Percentiles rank a stretch among this genome's conserved stretches.
Conservation (phyloP, 1,139 yeast genomes). For the Yamadazyma oceani region DNA sequence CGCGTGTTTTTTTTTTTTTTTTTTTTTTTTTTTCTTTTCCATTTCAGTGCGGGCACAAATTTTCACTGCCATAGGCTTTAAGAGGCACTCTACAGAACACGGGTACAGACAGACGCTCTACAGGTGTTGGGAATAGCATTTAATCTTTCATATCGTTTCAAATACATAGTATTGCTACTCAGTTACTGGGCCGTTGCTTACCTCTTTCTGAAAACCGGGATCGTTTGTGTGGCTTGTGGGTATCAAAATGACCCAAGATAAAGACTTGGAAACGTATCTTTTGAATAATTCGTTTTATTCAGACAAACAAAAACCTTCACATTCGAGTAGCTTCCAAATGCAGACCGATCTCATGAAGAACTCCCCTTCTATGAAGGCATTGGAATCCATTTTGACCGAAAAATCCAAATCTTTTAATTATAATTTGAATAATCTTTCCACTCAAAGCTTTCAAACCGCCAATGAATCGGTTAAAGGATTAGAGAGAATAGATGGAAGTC, state of each 20-base stretch:
- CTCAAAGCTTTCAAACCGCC: constrained; percentile 15
- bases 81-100: not conserved
- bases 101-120: not conserved
- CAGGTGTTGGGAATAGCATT: too few relatives aligned
- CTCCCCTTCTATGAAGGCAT: constrained; percentile 56
- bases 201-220: too few relatives aligned
- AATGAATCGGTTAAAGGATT: constrained; percentile 5
- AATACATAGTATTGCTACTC: too few relatives aligned
- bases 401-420: constrained; percentile 20
- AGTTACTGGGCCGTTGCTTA: too few relatives aligned
- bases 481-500: constrained; percentile 14
- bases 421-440: constrained; percentile 13
- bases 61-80: not conserved
- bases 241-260: constrained; percentile 6
- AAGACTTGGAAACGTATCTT: constrained; percentile 16
- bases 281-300: constrained; percentile 19
- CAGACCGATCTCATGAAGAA: constrained; percentile 49
- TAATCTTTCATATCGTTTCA: too few relatives aligned
- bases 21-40: not conserved
- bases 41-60: not conserved
- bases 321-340: constrained; percentile 7
- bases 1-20: too few relatives aligned
- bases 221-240: too few relatives aligned
- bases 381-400: constrained; percentile 47
- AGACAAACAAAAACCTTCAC: constrained; percentile 10